phyloP scores from a whole-genome alignment of 805 yeast genomes.

The Saccharomycopsis babjevae region DNA sequence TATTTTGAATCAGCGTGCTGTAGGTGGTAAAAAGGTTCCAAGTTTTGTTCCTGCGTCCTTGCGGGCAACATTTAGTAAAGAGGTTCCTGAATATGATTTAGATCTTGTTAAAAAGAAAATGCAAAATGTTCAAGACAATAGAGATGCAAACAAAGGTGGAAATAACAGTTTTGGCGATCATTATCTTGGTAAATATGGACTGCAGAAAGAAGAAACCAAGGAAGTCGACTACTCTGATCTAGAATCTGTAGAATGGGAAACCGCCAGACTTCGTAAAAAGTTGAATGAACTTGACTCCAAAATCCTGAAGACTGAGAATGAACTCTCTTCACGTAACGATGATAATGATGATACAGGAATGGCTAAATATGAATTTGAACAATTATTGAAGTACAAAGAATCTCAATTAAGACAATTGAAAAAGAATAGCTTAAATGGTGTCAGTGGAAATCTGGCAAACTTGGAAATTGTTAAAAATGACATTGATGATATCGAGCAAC shows the following conservation, averaged over 20 bases:
- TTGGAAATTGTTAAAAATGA: neutral
- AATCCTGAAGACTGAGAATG: constrained; percentile 45
- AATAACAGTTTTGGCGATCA: constrained; percentile 37
- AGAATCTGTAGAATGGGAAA: constrained; percentile 88
- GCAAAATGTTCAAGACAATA: constrained; percentile 35
- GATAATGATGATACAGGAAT: constrained; percentile 23
- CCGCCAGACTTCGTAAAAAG: constrained; percentile 71
- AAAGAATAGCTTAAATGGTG: constrained; percentile 20
- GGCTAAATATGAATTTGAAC: constrained; percentile 63
- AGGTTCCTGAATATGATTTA: constrained; percentile 62
- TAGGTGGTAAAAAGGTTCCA: constrained; percentile 73
- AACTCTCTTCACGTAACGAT: constrained; percentile 28
- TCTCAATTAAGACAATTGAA: constrained; percentile 37
- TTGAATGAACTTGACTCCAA: constrained; percentile 64
- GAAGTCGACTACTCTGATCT: constrained; percentile 21
- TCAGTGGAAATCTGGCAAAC: constrained; percentile 3
- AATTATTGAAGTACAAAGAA: constrained; percentile 69
- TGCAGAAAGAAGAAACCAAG: constrained; percentile 19
- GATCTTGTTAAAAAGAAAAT: constrained; percentile 27
- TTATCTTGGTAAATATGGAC: constrained; percentile 48
- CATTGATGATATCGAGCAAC: constrained; percentile 29
- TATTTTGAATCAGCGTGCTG: constrained; percentile 76
- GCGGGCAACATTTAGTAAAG: constrained; percentile 85
- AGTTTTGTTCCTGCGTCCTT: constrained; percentile 89
- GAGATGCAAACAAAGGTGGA: constrained; percentile 15